These are phyloP conservation scores for Metschnikowia baotianmanensis DNA, from an alignment of 805 yeast species.

Conservation along the genomic window DNA sequence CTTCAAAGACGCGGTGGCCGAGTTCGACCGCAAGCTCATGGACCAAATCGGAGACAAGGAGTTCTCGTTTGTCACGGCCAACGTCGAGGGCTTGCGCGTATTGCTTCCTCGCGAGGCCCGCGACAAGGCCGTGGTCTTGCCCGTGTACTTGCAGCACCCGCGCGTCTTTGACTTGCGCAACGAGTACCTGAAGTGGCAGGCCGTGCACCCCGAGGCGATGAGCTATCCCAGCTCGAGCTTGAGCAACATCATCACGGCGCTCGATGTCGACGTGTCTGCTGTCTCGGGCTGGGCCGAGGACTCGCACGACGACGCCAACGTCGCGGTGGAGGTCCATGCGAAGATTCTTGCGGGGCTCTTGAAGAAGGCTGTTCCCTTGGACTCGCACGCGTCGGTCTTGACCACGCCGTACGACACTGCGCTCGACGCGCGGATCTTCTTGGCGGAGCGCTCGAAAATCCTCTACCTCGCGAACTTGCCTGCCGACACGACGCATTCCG, in stretches of 20 bases:
- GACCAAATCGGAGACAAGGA: constrained; percentile 44
- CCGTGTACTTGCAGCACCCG: constrained; percentile 73
- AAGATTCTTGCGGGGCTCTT: constrained; percentile 47
- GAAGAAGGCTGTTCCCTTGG: constrained; percentile 47
- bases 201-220: constrained; percentile 50
- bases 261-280: constrained; percentile 41
- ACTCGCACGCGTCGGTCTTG: constrained; percentile 53
- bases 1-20: constrained; percentile 60
- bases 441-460: constrained; percentile 72
- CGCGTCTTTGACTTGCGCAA: constrained; percentile 70
- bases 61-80: constrained; percentile 64
- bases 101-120: constrained; percentile 78
- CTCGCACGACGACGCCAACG: constrained; percentile 21
- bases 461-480: constrained; percentile 79
- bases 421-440: constrained; percentile 68
- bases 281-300: constrained; percentile 42
- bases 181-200: constrained; percentile 74
- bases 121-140: constrained; percentile 69
- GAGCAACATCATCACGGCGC: constrained; percentile 45
- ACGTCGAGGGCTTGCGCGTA: constrained; percentile 71
- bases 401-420: constrained; percentile 74
- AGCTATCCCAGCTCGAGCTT: constrained; percentile 34
- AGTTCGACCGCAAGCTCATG: constrained; percentile 51
- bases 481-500: constrained; percentile 83
- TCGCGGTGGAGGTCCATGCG: constrained; percentile 44